Evolutionary conservation across 495 filamentous ascomycete genomes (phyloP).

Genomic region (Podospora pseudopauciseta): DNA sequence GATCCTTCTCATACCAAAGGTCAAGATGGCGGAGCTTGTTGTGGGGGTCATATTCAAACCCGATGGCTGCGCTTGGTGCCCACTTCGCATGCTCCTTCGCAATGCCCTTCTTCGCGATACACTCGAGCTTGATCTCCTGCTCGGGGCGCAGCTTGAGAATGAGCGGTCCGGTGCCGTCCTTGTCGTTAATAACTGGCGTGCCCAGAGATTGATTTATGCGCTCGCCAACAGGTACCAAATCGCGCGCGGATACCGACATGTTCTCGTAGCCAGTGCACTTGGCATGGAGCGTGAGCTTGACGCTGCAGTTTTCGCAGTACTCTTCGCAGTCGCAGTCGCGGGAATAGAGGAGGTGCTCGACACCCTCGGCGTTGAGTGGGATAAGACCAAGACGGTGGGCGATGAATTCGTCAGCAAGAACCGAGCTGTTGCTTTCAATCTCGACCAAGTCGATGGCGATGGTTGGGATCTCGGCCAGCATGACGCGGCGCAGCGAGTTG

Average conservation of each 20-base stretch:
- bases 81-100: slow-evolving; percentile 99
- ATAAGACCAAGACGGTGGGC: slow-evolving; percentile 89
- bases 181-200: slow-evolving; percentile 81
- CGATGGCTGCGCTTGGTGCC: slow-evolving; percentile 85
- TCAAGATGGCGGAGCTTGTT: slow-evolving; percentile 88
- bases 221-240: slow-evolving; percentile 70
- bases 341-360: slow-evolving; percentile 80
- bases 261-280: slow-evolving; percentile 76
- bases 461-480: slow-evolving; percentile 92
- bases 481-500: slow-evolving; percentile 87
- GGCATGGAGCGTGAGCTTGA: slow-evolving; percentile 76
- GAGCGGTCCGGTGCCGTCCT: slow-evolving; percentile 71
- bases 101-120: slow-evolving; percentile 96
- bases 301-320: slow-evolving; percentile 85
- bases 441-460: slow-evolving; percentile 94
- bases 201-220: slow-evolving; percentile 59
- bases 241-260: slow-evolving; percentile 87
- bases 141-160: slow-evolving; percentile 85
- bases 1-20: slow-evolving; percentile 89
- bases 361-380: slow-evolving; percentile 77
- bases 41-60: slow-evolving; percentile 96
- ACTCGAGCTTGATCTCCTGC: slow-evolving; percentile 83
- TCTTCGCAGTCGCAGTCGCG: slow-evolving; percentile 95
- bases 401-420: slow-evolving; percentile 93
- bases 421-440: slow-evolving; percentile 87